Conservation (phyloP, 495 filamentous ascomycete genomes). For the Neurospora hispaniola region DNA sequence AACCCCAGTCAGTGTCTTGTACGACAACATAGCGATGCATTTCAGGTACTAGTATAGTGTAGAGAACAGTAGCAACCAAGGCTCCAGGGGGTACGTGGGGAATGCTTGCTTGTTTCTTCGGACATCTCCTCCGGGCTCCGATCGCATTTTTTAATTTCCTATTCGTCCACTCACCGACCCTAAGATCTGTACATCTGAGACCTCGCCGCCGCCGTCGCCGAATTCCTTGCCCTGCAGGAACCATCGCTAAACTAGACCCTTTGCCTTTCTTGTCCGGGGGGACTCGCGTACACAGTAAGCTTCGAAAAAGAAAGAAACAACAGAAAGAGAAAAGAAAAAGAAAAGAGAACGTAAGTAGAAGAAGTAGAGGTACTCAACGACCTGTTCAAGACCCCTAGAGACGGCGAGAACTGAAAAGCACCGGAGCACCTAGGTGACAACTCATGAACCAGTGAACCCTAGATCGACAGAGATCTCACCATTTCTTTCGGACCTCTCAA, state of each 20-base stretch:
- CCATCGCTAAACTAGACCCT: neutral
- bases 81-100: no score
- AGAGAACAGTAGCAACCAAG: no score
- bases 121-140: no score
- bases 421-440: no score
- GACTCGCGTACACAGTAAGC: neutral
- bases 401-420: no score
- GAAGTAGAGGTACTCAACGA: no score
- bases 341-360: no score
- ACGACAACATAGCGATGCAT: neutral
- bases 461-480: neutral
- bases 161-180: neutral
- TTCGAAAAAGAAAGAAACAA: no score
- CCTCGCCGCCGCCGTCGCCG: neutral
- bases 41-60: neutral
- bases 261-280: neutral
- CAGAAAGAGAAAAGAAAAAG: neutral
- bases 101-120: no score
- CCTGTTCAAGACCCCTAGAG: no score
- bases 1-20: no score
- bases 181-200: neutral
- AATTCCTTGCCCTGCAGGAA: neutral
- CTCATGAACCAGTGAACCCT: neutral
- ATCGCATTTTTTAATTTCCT: neutral
- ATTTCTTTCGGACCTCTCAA: neutral